phyloP scores from a whole-genome alignment of 169 alveolate species.

The Besnoitia besnoiti region DNA sequence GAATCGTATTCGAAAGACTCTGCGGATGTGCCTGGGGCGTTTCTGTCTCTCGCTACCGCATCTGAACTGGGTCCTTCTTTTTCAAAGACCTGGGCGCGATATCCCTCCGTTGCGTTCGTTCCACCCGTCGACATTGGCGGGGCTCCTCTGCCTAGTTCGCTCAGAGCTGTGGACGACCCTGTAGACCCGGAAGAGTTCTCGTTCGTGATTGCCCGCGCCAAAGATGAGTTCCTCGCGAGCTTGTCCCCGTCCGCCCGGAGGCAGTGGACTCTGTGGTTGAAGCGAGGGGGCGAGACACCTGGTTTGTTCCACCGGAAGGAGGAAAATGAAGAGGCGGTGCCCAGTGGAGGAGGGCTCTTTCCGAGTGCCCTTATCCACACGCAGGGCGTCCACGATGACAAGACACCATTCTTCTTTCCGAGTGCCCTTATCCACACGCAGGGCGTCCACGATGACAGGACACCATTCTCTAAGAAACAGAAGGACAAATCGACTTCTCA shows the following conservation, averaged over 20 bases:
- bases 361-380: background rate
- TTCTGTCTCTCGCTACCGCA: background rate
- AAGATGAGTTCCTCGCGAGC: background rate
- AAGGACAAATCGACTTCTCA: too few species aligned
- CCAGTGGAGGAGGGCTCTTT: background rate
- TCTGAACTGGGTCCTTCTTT: background rate
- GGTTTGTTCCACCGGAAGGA: background rate
- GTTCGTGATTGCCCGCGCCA: background rate
- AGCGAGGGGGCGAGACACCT: background rate
- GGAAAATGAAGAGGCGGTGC: background rate
- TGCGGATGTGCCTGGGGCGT: background rate
- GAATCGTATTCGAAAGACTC: background rate
- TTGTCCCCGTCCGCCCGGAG: background rate
- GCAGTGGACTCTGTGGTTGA: background rate
- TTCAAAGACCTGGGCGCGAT: background rate
- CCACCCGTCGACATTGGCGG: background rate
- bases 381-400: background rate
- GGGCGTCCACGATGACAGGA: background rate
- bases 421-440: background rate
- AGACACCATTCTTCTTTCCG: background rate
- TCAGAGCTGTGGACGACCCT: background rate
- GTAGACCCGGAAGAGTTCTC: background rate
- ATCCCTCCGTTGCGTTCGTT: background rate
- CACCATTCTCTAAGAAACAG: too few species aligned
- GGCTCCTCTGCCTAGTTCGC: background rate